Evolutionary conservation across 208 protist species (phyloP).

Genomic region (Entamoeba moshkovskii): DNA sequence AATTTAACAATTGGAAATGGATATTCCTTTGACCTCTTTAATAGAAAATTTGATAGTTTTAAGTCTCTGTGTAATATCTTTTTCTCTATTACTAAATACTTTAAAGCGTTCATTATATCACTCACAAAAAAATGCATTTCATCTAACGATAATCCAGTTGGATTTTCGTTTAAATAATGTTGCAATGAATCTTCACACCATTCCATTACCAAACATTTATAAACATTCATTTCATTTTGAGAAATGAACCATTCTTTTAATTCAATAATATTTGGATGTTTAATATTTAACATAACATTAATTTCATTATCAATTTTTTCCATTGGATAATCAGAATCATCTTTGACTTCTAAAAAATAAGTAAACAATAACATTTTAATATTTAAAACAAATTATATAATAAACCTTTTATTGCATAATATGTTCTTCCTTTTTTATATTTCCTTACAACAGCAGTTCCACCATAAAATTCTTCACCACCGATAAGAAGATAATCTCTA

Average conservation of each 20-base stretch:
- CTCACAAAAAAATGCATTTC: slow-evolving; percentile 43
- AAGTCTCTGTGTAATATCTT: slow-evolving; percentile 46
- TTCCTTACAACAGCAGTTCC: neutral
- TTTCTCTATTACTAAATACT: slow-evolving; percentile 24
- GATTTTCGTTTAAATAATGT: neutral
- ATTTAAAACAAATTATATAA: neutral
- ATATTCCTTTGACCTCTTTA: slow-evolving; percentile 6
- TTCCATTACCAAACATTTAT: slow-evolving; percentile 44
- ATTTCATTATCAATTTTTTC: slow-evolving; percentile 53
- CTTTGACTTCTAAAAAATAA: neutral
- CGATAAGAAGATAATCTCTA: neutral
- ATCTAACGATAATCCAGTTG: slow-evolving; percentile 21
- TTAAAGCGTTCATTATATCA: slow-evolving; percentile 31
- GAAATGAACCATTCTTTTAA: slow-evolving; percentile 50
- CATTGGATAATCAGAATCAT: neutral
- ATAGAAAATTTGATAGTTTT: slow-evolving; percentile 44
- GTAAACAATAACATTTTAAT: neutral
- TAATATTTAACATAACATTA: slow-evolving; percentile 45
- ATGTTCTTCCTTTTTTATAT: neutral
- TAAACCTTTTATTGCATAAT: neutral
- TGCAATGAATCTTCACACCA: slow-evolving; percentile 35
- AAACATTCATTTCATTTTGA: slow-evolving; percentile 45
- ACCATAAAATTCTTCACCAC: neutral
- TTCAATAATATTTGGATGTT: slow-evolving; percentile 36
- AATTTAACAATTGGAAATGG: slow-evolving; percentile 44